A percentile compares a stretch with the other conserved stretches of the same genome.
Evolutionary conservation across 1,139 yeast species (phyloP).

Genomic region (Meyerozyma sp.): DNA sequence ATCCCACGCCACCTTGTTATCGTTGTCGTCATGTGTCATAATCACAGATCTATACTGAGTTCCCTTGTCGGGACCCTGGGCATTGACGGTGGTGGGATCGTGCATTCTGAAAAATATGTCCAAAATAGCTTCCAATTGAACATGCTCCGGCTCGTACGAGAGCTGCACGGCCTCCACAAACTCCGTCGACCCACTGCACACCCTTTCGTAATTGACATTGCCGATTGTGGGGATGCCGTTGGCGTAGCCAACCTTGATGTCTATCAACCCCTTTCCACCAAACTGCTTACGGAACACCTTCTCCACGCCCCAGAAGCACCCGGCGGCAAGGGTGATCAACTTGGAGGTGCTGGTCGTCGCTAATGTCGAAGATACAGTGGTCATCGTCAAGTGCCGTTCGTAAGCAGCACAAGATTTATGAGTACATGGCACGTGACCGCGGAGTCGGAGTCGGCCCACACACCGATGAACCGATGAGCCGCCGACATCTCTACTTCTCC

Average conservation of each 20-base stretch:
- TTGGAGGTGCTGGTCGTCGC: constrained; percentile 36
- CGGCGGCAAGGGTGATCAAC: constrained; percentile 65
- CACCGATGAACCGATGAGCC: too few relatives aligned
- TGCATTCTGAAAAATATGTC: constrained; percentile 90
- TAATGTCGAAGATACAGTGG: constrained; percentile 31
- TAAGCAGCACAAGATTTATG: not conserved
- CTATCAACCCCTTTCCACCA: constrained; percentile 57
- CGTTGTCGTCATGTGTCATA: constrained; percentile 51
- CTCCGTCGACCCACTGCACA: constrained; percentile 68
- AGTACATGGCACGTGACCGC: not conserved
- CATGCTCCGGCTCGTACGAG: constrained; percentile 65
- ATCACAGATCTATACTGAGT: constrained; percentile 82
- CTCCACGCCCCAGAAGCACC: constrained; percentile 97
- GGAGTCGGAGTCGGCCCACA: not conserved
- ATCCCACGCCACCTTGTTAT: constrained; percentile 23
- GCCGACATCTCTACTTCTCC: too few relatives aligned
- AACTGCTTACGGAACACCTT: constrained; percentile 71
- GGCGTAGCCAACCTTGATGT: constrained; percentile 83
- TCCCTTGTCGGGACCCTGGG: constrained; percentile 82
- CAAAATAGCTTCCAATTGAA: constrained; percentile 56
- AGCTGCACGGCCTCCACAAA: constrained; percentile 80
- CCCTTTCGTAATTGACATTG: constrained; percentile 67
- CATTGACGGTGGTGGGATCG: constrained; percentile 60
- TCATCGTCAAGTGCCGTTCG: not conserved
- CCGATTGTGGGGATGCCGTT: constrained; percentile 54